These are phyloP conservation scores for Globisporangium nunn DNA, from an alignment of 352 stramenopile species.

Conservation along the genomic window DNA sequence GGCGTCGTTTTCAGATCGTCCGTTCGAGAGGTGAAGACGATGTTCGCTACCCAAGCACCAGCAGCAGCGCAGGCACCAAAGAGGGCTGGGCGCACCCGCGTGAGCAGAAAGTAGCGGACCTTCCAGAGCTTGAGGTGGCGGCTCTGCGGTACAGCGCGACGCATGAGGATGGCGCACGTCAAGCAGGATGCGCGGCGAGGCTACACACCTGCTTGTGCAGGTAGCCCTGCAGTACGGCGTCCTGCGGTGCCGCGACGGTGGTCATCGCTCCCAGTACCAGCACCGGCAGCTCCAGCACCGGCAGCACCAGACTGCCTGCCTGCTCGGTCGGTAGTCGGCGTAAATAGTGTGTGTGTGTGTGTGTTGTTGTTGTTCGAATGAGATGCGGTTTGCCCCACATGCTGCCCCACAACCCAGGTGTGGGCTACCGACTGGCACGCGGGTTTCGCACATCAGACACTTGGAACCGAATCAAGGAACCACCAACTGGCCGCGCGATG, in stretches of 20 bases:
- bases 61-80: not conserved
- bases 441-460: not conserved
- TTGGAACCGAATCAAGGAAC: not conserved
- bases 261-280: too few species aligned
- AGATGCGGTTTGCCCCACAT: not conserved
- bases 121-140: slow-evolving; percentile 84
- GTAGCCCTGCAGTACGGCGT: slow-evolving; percentile 71
- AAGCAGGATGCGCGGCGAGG: not conserved
- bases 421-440: not conserved
- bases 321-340: not conserved
- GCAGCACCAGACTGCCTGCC: too few species aligned
- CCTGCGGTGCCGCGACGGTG: slow-evolving; percentile 26
- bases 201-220: slow-evolving; percentile 68
- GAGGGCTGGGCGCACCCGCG: slow-evolving; percentile 30
- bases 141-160: slow-evolving; percentile 31
- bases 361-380: not conserved
- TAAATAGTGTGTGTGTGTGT: not conserved
- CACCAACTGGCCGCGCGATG: not conserved
- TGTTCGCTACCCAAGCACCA: too few species aligned
- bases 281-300: too few species aligned
- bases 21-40: not conserved
- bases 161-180: not conserved
- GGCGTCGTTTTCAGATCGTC: not conserved
- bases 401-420: not conserved
- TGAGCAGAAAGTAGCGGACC: slow-evolving; percentile 81